Base-by-base conservation (phyloP, 805 yeast species). In the Jamesozyma spencerorum region DNA sequence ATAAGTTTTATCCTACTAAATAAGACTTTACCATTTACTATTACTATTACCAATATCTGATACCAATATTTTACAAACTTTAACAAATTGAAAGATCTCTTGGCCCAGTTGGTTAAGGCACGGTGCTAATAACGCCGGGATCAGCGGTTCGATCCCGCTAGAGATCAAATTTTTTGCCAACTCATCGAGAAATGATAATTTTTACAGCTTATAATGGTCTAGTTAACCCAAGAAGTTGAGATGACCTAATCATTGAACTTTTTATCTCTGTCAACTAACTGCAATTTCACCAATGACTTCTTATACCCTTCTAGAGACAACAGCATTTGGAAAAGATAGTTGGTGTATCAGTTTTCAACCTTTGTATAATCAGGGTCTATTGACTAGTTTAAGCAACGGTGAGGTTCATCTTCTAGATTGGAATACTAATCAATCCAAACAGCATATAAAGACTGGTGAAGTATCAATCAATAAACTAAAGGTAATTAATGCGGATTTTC, bases 101-200 rank as follows among this genome's bases (percentile, higher is more conserved):
- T 56, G 61, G 61, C 61, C 61, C 61, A 56, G 61, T 56, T 56
- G 61, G 61, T 56, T 56, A 56, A 56, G 61, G 61, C 61, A 55
- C 58, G 55, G 61, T 56, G 61, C 61, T 56, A 56, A 56, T 56
- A 56, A 56, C 61, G 61, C 61, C 56, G 59, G 59, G 61, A 56
- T 56, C 61, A 56, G 58, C 61, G 59, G 61, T 56, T 56, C 61
- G 61, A 56, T 54, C 61, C 61, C 59, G 61, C 58, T 56, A 56
- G 61, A 49, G 55, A 56, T 54, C 61, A 56, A n/a, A n/a, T 50
- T 51, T 24, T 30, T 45, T 46, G 6, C 5, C 5, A 28, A 28
- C n/a, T 28, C 8, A 28, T 28, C 31, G 31, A 28, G 31, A n/a
- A 24, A 24, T 8, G 11, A 24, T 8, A 28, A 28, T 28, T 28